These are phyloP conservation scores for Smallanthus sonchifolius DNA, from an alignment of 129 eudicot species.

Conservation along the genomic window DNA sequence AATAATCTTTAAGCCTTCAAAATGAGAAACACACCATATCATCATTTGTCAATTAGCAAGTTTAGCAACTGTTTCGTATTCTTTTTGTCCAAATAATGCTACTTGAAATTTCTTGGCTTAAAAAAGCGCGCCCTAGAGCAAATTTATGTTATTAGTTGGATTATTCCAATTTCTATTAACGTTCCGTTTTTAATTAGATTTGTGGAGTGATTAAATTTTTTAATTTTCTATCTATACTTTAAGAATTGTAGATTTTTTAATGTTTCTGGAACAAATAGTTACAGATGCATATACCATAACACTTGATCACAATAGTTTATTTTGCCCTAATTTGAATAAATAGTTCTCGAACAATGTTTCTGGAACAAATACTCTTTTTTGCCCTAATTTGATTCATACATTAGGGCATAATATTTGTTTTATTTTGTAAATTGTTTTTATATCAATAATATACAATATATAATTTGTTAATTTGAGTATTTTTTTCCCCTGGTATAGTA, in stretches of 20 bases:
- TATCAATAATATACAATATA: too few species aligned
- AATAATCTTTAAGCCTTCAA: background rate
- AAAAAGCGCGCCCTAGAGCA: background rate
- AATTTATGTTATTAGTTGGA: background rate
- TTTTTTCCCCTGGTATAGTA: background rate
- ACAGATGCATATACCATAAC: background rate
- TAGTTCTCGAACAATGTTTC: too few species aligned
- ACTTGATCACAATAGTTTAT: too few species aligned
- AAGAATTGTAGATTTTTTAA: background rate
- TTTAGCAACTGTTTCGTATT: background rate
- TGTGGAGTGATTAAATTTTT: background rate
- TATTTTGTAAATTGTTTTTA: too few species aligned
- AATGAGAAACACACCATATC: constrained; percentile 1
- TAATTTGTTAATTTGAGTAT: too few species aligned
- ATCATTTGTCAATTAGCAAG: background rate
- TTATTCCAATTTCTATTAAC: background rate
- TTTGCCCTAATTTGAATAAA: too few species aligned
- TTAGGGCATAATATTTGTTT: too few species aligned
- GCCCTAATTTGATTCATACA: too few species aligned
- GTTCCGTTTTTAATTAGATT: background rate
- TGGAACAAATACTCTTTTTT: background rate
- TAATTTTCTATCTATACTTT: too few species aligned
- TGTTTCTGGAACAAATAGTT: constrained; percentile 7
- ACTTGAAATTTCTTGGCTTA: background rate
- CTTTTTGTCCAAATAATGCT: background rate